phyloP scores from a whole-genome alignment of 768 basidiomycete genomes.

The Boletus rufocinnamomeus region DNA sequence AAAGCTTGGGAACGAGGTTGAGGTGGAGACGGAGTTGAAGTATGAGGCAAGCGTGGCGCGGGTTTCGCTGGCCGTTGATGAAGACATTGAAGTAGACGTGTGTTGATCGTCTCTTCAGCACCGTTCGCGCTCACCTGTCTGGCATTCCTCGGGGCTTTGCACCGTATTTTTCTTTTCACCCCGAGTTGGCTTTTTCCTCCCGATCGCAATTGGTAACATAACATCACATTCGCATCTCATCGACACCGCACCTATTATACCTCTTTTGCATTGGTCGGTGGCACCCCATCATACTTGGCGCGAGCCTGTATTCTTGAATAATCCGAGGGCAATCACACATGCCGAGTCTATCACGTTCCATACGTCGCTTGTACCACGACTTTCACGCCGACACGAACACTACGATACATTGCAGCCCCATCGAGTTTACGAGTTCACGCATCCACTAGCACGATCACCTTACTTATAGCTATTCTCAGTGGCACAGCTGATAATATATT shows the following conservation, averaged over 20 bases:
- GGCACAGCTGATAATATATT: constrained; percentile 22
- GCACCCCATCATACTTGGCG: constrained; percentile 4
- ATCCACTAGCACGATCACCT: constrained; percentile 18
- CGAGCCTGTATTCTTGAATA: constrained; percentile 26
- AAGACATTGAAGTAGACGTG: constrained; percentile 34
- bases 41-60: constrained; percentile 2
- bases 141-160: background rate
- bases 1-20: constrained; percentile 28
- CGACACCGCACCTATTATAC: constrained; percentile 19
- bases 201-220: constrained; percentile 10
- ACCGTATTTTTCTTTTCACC: constrained; percentile 7
- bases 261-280: constrained; percentile 18
- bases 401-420: constrained; percentile 4
- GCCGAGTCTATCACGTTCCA: constrained; percentile 1
- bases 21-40: background rate
- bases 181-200: constrained; percentile 1
- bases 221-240: constrained; percentile 22
- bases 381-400: constrained; percentile 7
- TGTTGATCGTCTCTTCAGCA: constrained; percentile 19
- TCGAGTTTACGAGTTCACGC: constrained; percentile 3
- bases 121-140: background rate
- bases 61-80: constrained; percentile 21
- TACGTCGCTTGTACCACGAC: constrained; percentile 6
- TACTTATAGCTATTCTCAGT: constrained; percentile 27
- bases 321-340: constrained; percentile 1